Percentiles rank a stretch among this genome's conserved stretches.
These are phyloP conservation scores for Schizochytrium sp. DNA, from an alignment of 108 stramenopile species.

Conservation along the genomic window DNA sequence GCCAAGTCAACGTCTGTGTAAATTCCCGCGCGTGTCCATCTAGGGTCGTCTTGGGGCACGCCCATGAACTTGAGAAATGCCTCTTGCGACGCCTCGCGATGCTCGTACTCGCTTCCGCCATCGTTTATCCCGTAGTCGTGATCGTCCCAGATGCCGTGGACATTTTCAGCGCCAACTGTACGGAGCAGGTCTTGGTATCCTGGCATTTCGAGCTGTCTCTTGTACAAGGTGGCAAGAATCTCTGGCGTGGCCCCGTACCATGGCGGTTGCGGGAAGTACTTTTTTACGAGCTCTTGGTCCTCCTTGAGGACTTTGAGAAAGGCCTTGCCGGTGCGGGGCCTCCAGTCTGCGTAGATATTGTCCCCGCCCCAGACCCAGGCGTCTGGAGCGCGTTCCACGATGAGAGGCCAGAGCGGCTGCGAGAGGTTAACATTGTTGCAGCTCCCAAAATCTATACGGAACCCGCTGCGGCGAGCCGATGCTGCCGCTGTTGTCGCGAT, in stretches of 20 bases:
- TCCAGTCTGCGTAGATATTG: constrained; percentile 63
- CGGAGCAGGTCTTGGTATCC: constrained; percentile 50
- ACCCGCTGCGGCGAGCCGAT: background rate
- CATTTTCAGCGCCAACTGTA: constrained; percentile 23
- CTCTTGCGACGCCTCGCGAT: constrained; percentile 36
- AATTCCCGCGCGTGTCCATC: background rate
- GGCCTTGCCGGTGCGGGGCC: background rate
- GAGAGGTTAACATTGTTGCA: constrained; percentile 63
- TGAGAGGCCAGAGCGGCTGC: constrained; percentile 62
- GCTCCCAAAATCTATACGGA: constrained; percentile 45
- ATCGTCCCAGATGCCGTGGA: constrained; percentile 72
- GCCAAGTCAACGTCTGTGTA: background rate
- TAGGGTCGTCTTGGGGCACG: constrained; percentile 14
- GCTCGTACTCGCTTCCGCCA: constrained; percentile 55
- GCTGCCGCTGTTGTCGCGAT: background rate
- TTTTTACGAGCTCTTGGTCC: background rate
- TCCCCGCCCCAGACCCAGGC: constrained; percentile 77
- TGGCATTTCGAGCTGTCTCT: constrained; percentile 42
- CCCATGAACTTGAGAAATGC: constrained; percentile 60
- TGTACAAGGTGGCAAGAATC: constrained; percentile 41
- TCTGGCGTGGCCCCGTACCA: constrained; percentile 45
- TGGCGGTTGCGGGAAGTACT: background rate
- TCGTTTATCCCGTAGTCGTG: constrained; percentile 73
- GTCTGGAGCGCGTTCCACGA: constrained; percentile 47
- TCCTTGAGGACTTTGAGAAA: background rate